Evolutionary conservation across 805 yeast genomes (phyloP).

Genomic region (Scheffersomyces amazonensis): DNA sequence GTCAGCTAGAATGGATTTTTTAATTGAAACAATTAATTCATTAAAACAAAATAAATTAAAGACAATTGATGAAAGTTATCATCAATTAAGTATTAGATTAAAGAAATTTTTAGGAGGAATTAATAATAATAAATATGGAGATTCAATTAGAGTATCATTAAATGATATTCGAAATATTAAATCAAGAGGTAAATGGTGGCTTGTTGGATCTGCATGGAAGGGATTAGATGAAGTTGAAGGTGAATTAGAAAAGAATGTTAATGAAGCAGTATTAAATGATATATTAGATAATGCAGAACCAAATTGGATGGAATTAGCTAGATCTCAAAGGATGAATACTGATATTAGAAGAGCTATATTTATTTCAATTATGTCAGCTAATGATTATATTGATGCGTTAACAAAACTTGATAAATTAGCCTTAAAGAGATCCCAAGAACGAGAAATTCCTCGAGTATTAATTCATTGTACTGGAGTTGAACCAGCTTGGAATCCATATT

Average conservation of each 20-base stretch:
- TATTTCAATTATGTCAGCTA: conserved; percentile 91
- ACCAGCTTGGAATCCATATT: conserved; percentile 83
- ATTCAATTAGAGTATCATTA: conserved; percentile 80
- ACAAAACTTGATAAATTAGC: conserved; percentile 76
- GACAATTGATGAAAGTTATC: conserved; percentile 47
- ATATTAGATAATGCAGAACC: conserved; percentile 70
- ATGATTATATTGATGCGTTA: conserved; percentile 85
- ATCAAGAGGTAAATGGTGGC: conserved; percentile 96
- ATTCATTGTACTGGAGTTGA: conserved; percentile 86
- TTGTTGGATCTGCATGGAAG: conserved; percentile 97
- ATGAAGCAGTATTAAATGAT: conserved; percentile 50
- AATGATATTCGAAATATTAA: conserved; percentile 78
- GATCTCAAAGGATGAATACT: conserved; percentile 88
- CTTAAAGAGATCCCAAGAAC: conserved; percentile 73
- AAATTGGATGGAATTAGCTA: conserved; percentile 86
- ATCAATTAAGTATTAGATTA: conserved; percentile 53
- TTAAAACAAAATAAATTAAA: conserved; percentile 83
- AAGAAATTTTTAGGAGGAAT: conserved; percentile 62
- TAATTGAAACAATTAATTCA: conserved; percentile 81
- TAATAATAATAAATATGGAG: conserved; percentile 46
- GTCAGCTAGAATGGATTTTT: conserved; percentile 71
- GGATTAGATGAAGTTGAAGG: conserved; percentile 43
- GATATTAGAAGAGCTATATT: conserved; percentile 93
- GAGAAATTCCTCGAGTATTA: conserved; percentile 83
- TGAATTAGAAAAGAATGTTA: conserved; percentile 18